Evolutionary conservation across 2,329 filamentous ascomycete species (phyloP).

Genomic region (Pseudocercospora macadamiae): DNA sequence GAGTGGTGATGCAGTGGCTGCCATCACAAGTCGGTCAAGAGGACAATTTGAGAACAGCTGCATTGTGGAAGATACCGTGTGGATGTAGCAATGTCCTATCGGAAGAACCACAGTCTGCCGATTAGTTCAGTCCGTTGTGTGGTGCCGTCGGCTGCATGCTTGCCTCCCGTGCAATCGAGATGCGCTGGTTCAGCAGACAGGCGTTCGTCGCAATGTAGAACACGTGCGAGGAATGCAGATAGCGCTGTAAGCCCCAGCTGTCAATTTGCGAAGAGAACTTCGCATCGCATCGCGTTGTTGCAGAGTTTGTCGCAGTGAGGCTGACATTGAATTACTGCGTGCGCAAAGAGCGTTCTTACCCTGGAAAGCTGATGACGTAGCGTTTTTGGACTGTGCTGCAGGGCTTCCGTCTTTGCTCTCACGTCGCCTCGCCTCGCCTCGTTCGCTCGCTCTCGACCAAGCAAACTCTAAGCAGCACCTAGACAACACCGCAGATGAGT

Average conservation of each 20-base stretch:
- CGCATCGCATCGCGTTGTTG: too few species aligned
- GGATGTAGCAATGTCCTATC: background rate
- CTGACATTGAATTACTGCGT: background rate
- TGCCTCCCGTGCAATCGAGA: background rate
- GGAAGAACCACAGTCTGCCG: too few species aligned
- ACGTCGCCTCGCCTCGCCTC: background rate
- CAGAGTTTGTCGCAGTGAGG: too few species aligned
- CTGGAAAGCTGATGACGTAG: too few species aligned
- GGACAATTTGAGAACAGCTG: too few species aligned
- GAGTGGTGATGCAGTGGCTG: background rate
- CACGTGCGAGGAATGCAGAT: background rate
- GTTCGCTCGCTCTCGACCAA: too few species aligned
- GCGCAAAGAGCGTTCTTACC: background rate
- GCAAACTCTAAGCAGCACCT: constrained; percentile 3
- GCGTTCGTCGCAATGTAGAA: background rate
- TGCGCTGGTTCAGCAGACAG: background rate
- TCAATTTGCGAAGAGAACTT: too few species aligned
- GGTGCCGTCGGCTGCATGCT: background rate
- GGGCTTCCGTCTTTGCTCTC: background rate
- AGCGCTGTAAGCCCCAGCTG: too few species aligned
- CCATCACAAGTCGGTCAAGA: background rate
- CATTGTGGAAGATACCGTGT: background rate
- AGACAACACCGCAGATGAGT: constrained; percentile 8
- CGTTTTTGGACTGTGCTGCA: background rate
- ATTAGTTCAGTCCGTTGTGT: too few species aligned